These are phyloP conservation scores for Wickerhamomyces chaumierensis DNA, from an alignment of 805 yeast genomes.

Conservation along the genomic window DNA sequence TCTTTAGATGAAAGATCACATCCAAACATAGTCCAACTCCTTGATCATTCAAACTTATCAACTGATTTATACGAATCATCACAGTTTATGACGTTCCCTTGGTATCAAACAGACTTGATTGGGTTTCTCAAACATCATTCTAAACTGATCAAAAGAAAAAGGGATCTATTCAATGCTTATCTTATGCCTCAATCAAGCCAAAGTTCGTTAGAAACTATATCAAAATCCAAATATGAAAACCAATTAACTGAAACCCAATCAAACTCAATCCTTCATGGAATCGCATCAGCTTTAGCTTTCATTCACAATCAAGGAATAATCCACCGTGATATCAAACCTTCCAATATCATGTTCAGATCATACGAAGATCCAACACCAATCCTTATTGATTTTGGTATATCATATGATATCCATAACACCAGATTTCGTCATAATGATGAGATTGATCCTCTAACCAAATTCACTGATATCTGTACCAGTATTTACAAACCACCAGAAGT, in stretches of 20 bases:
- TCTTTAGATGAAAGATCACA: slow-evolving; percentile 3
- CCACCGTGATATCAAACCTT: slow-evolving; percentile 89
- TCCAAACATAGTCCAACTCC: slow-evolving; percentile 10
- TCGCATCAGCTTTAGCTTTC: slow-evolving; percentile 39
- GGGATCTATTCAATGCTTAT: slow-evolving; percentile 23
- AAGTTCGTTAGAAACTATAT: neutral
- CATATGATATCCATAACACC: slow-evolving; percentile 23
- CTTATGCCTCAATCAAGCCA: slow-evolving; percentile 4
- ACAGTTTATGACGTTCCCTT: slow-evolving; percentile 31
- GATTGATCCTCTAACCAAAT: slow-evolving; percentile 22
- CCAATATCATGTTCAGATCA: slow-evolving; percentile 48
- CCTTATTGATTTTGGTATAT: slow-evolving; percentile 31
- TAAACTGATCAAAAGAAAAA: slow-evolving; percentile 8
- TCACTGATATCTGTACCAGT: slow-evolving; percentile 52
- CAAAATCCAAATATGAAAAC: slow-evolving; percentile 4
- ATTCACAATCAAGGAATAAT: slow-evolving; percentile 69
- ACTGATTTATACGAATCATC: slow-evolving; percentile 4
- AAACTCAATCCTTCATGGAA: slow-evolving; percentile 23
- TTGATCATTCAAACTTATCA: slow-evolving; percentile 3
- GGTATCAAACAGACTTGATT: slow-evolving; percentile 24
- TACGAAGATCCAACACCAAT: slow-evolving; percentile 19
- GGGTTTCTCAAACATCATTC: slow-evolving; percentile 23
- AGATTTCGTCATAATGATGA: neutral
- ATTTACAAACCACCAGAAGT: slow-evolving; percentile 68
- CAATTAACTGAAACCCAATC: slow-evolving; percentile 9